Base-by-base conservation (phyloP, 148 eudicot species). In the Vaccinium myrtillus region DNA sequence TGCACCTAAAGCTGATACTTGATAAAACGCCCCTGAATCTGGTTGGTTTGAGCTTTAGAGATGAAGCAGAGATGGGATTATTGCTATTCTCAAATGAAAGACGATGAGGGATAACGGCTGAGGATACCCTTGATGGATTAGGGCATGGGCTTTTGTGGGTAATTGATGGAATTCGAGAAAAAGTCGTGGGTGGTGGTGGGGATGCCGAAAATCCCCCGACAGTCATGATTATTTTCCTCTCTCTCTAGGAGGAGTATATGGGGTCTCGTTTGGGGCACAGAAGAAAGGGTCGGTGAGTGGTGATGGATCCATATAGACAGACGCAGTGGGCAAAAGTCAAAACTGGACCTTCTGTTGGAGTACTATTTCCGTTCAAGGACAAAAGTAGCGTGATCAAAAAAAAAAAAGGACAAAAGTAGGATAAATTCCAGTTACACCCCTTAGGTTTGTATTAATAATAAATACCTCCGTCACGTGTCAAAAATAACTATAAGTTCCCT, bases 1-100 rank as follows among this genome's bases (percentile, higher is more conserved):
- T 83, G 85, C 90, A 88, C 55, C 87, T 86, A 21, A 77, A 86
- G 51, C 55, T 81, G 27, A 16, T 43, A 2, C 46, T 85, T 19
- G 85, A 50, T 32, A n/a, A 43, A 50, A 70, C 46, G 16, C 49
- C 73, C 2, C 53, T 71, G 12, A 39, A 36, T 27, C 77, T 69
- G 6, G 4, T 61, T 23, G 77, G 27, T 8, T 39, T 70, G 54
- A 70, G 36, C 77, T 58, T 55, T 69, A 63, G 58, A 61, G 21
- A 54, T n/a, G 79, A 74, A 76, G 83, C 77, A 73, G 23, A 69
- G 23, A 74, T 80, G 81, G 70, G 80, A 49, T 27, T 43, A 49
- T 49, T n/a, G 23, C 19, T 43, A 58, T 49, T n/a, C 27, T 81
- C 59, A 36, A 53, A 8, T 36, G 83, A 81, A 73, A 48, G 39